A percentile compares a stretch with the other conserved stretches of the same genome.
Evolutionary conservation across 176 grass and related monocot species (phyloP).

Genomic region (Zoysia pacifica): DNA sequence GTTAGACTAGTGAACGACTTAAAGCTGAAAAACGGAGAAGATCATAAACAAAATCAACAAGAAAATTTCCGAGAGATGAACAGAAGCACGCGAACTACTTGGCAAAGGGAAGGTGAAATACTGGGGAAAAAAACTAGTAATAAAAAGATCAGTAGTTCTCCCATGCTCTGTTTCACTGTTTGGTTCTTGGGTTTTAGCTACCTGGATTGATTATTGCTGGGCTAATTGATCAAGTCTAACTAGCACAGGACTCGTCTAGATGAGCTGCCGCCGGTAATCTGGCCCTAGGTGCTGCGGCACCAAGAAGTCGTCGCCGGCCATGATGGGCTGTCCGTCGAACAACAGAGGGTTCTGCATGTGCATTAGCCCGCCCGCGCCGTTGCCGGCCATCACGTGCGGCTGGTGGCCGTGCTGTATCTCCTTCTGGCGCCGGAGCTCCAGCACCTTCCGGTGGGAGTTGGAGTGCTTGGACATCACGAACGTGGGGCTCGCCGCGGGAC

Average conservation of each 20-base stretch:
- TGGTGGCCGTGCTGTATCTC: slow-evolving; percentile 46
- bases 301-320: slow-evolving; percentile 60
- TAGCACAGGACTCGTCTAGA: slow-evolving; percentile 52
- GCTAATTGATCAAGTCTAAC: slow-evolving; percentile 44
- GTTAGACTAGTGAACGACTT: slow-evolving; percentile 21
- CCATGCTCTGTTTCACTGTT: background rate
- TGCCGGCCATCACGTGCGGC: slow-evolving; percentile 5
- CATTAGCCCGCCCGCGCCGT: background rate
- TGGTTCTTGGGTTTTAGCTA: slow-evolving; percentile 42
- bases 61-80: slow-evolving; percentile 57
- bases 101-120: background rate
- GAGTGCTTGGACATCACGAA: slow-evolving; percentile 82
- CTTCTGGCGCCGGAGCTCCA: slow-evolving; percentile 88
- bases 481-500: slow-evolving; percentile 84
- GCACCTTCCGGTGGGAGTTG: slow-evolving; percentile 97
- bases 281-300: slow-evolving; percentile 62
- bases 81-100: slow-evolving; percentile 17
- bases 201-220: slow-evolving; percentile 61
- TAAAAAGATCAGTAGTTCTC: slow-evolving; percentile 40
- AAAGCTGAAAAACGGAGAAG: slow-evolving; percentile 3
- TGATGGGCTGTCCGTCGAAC: slow-evolving; percentile 40
- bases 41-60: slow-evolving; percentile 43
- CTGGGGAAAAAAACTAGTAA: slow-evolving; percentile 41
- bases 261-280: slow-evolving; percentile 65
- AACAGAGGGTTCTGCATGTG: slow-evolving; percentile 38